phyloP scores from a whole-genome alignment of 768 basidiomycete genomes.

The Tephrocybe sp. region DNA sequence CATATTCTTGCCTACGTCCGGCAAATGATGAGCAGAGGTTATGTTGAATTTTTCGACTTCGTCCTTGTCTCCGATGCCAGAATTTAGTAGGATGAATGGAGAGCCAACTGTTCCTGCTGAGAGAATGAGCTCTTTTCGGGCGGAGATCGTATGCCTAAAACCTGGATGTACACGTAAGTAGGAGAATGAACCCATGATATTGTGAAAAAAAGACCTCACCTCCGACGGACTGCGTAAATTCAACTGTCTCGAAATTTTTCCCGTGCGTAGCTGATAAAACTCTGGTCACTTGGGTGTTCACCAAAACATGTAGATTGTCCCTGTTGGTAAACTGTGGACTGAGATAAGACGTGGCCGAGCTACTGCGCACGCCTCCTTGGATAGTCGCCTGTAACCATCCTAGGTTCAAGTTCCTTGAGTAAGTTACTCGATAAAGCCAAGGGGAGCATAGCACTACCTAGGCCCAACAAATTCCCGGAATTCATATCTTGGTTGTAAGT shows the following conservation, averaged over 20 bases:
- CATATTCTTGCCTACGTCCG: conserved; percentile 25
- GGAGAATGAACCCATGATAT: background rate
- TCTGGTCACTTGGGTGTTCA: conserved; percentile 22
- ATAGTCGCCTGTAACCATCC: conserved; percentile 27
- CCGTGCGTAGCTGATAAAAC: conserved; percentile 2
- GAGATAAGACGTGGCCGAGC: conserved; percentile 31
- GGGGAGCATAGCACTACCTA: conserved; percentile 16
- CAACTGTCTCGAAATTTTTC: conserved; percentile 15
- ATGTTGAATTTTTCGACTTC: conserved; percentile 17
- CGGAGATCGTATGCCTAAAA: conserved; percentile 13
- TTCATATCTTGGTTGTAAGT: conserved; percentile 23
- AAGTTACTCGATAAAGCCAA: background rate
- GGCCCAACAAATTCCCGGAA: conserved; percentile 22
- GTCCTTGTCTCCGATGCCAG: conserved; percentile 26
- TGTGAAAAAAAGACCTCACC: background rate
- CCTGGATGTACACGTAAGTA: background rate
- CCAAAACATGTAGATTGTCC: conserved; percentile 27
- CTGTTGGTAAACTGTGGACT: conserved; percentile 17
- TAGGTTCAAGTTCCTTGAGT: background rate
- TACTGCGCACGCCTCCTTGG: conserved; percentile 23
- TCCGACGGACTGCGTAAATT: conserved; percentile 19
- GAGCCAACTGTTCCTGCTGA: conserved; percentile 30
- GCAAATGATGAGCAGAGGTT: conserved; percentile 16
- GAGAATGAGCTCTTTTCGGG: conserved; percentile 29
- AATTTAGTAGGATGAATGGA: conserved; percentile 25